Base-by-base conservation (phyloP, 2,329 filamentous ascomycete genomes). In the Verticillium isaacii region DNA sequence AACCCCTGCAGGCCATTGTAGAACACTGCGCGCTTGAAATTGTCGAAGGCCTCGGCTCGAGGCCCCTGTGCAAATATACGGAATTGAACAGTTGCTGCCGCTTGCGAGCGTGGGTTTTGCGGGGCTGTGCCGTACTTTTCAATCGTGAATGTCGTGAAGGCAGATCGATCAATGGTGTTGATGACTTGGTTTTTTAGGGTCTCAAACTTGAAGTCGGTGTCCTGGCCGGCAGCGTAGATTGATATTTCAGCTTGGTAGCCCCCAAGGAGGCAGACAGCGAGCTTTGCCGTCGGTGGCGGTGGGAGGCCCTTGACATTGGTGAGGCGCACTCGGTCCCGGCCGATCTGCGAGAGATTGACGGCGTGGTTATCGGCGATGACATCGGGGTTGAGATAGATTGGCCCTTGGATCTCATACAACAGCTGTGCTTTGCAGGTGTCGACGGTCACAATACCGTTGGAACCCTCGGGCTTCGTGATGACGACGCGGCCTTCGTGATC, bases 361-460 rank as follows among this genome's bases (percentile, higher is more conserved):
- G 75, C 64, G 2, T 66, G 66, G 4, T 80, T 66, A 50, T 78
- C 68, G 2, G 80, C 81, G 32, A 74, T 76, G n/a, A 82, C 79
- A 62, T 83, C 78, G 54, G 74, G 75, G 66, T 84, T 82, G 4
- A 83, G 70, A 64, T 84, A 84, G 3, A 78, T 66, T 45, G 73
- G 74, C 1, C 75, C 75, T 60, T 83, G 81, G 1, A 83, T 66
- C 67, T 83, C 81, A 60, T 83, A 83, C 8, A 83, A 61, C 9
- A 84, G 72, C 67, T 83, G 80, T 58, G 75, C 79, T 57, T 74
- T 77, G 39, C 80, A 73, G 0, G 71, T 73, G 50, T 73, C 71
- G 1, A 64, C 52, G 0, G 72, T 79, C 5, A 80, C 74, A 8
- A 74, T 65, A 9, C 78, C 78, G 37, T 73, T 72, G 0, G 73